Evolutionary conservation across 352 stramenopile genomes (phyloP), one percentile per base, ranked within the genome.

Genomic region (Globisporangium acanthophoron): DNA sequence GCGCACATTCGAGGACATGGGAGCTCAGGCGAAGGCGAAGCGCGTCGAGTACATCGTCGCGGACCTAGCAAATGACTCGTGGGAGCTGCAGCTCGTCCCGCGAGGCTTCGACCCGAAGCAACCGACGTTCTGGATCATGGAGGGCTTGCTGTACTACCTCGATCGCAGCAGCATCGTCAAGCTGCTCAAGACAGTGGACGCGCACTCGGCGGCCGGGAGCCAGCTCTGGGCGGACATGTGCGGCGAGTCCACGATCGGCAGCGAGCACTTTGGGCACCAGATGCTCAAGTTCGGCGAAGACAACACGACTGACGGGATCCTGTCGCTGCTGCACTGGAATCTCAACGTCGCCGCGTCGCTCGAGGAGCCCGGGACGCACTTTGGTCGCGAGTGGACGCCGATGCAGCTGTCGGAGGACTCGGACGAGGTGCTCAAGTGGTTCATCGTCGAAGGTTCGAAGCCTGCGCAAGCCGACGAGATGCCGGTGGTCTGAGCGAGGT

Each of bases 221-320:
- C 39, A 61, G 31, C 59, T 68, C 45, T 68, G 62, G 62, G 62
- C 27, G n/a, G 62, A 68, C 20, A 66, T 68, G 62, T 60, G 57
- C 31, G 62, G 62, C 24, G 8, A 39, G n/a, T 47, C 52, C 0
- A 39, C 52, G 5, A 5, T 58, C 15, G 15, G 39, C 27, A 57
- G 37, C 9, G 59, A 65, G 15, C 18, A 24, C 29, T 56, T 43
- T 16, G 59, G 45, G 18, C 12, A 50, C 33, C 51, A 40, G 27
- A 45, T 37, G 2, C 39, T 64, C 41, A 66, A 66, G 35, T 68
- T 62, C 20, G 62, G 49, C 40, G 62, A 68, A 45, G 51, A 68
- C 43, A 45, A 41, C n/a, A 48, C 57, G 16, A 43, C 29, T 3
- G 53, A 61, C 16, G 62, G 62, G 7, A 47, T 62, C 0, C 43